Evolutionary conservation across 768 basidiomycete genomes (phyloP).

Genomic region (Pleurotus djamor): DNA sequence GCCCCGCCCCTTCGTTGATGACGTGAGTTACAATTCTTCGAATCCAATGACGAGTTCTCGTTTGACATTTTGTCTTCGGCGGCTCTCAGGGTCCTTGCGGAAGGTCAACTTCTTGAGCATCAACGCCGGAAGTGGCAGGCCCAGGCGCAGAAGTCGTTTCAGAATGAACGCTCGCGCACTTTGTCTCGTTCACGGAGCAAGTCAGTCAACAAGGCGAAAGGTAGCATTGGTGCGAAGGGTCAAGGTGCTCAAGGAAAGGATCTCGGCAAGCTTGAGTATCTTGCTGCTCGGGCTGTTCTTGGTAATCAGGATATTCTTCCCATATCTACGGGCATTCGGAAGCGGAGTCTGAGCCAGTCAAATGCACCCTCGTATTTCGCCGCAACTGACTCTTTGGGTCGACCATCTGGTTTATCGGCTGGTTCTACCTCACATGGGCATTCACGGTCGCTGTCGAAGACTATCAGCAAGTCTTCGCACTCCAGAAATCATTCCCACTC

Average conservation of each 20-base stretch:
- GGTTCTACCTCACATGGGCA: conserved; percentile 26
- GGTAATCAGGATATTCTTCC: conserved; percentile 63
- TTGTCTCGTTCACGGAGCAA: conserved; percentile 64
- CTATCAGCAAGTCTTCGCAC: conserved; percentile 30
- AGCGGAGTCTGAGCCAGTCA: conserved; percentile 13
- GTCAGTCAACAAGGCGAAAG: conserved; percentile 40
- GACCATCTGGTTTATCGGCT: neutral
- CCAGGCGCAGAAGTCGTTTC: conserved; percentile 61
- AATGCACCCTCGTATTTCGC: conserved; percentile 8
- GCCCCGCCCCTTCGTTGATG: conserved; percentile 57
- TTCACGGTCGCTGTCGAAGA: conserved; percentile 34
- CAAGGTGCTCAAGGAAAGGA: conserved; percentile 15
- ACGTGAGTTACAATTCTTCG: conserved; percentile 29
- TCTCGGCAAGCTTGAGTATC: conserved; percentile 45
- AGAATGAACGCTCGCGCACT: conserved; percentile 60
- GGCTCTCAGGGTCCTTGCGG: conserved; percentile 60
- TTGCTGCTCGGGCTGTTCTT: conserved; percentile 64
- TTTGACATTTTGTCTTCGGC: neutral
- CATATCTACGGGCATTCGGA: conserved; percentile 20
- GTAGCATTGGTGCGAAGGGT: conserved; percentile 14
- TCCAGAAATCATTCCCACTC: conserved; percentile 29
- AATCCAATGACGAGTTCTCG: neutral
- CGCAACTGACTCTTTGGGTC: neutral
- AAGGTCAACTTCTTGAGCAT: conserved; percentile 55
- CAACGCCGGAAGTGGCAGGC: conserved; percentile 68